These are phyloP conservation scores for Mucor irregularis DNA, from an alignment of 371 early-diverging fungal genomes.

Conservation along the genomic window DNA sequence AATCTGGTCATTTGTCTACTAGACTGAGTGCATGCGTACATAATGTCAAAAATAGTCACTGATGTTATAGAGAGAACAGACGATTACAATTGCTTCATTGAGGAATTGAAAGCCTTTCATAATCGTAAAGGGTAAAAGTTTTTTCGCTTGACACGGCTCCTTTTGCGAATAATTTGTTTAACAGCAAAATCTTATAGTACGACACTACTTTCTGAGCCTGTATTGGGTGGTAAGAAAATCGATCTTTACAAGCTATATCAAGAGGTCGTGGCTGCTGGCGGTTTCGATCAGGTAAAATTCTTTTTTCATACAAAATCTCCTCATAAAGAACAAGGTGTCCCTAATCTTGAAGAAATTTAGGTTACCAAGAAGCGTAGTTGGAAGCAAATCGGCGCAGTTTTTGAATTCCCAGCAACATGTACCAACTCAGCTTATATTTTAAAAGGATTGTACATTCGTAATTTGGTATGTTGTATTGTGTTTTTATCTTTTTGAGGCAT, in stretches of 20 bases:
- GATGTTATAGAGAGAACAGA: slow-evolving; percentile 72
- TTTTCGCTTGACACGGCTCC: background rate
- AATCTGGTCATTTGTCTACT: too few relatives aligned
- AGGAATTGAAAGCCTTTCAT: slow-evolving; percentile 70
- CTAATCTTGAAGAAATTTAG: slow-evolving; percentile 24
- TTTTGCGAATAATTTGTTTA: background rate
- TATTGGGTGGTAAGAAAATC: slow-evolving; percentile 74
- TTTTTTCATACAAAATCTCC: too few relatives aligned
- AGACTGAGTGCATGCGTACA: too few relatives aligned
- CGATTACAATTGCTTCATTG: slow-evolving; percentile 73
- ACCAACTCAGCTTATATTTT: slow-evolving; percentile 82
- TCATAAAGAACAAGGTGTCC: background rate
- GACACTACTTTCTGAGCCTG: slow-evolving; percentile 66
- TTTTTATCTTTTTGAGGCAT: background rate
- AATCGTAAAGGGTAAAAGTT: slow-evolving; percentile 62
- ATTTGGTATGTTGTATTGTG: slow-evolving; percentile 37
- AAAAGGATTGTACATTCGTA: slow-evolving; percentile 71
- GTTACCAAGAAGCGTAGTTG: slow-evolving; percentile 75
- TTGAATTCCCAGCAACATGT: slow-evolving; percentile 79
- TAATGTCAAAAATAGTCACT: slow-evolving; percentile 29
- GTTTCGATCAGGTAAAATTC: slow-evolving; percentile 74
- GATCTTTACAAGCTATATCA: slow-evolving; percentile 71
- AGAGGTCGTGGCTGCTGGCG: slow-evolving; percentile 67
- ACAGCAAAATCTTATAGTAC: slow-evolving; percentile 42
- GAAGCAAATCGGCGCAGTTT: slow-evolving; percentile 70